Evolutionary conservation across 2,329 filamentous ascomycete species (phyloP).

Genomic region (Biscogniauxia mediterranea): DNA sequence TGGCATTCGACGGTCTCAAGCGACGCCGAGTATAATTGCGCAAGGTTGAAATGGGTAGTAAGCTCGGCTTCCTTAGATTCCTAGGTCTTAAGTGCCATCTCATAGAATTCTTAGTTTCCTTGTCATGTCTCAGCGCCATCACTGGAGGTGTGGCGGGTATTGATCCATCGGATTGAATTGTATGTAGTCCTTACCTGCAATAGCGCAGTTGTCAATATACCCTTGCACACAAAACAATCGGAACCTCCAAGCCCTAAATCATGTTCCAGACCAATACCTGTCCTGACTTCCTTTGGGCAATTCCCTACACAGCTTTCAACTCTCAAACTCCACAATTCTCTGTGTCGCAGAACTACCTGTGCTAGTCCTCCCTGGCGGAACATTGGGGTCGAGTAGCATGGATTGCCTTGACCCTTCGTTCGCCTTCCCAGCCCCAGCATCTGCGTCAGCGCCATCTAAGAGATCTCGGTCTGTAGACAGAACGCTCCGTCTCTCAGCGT

Average conservation of each 20-base stretch:
- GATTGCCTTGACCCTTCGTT: constrained; percentile 31
- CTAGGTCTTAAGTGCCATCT: constrained; percentile 8
- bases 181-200: constrained; percentile 17
- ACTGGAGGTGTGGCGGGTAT: constrained; percentile 2
- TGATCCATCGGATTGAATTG: constrained; percentile 24
- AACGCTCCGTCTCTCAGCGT: constrained; percentile 62
- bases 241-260: constrained; percentile 20
- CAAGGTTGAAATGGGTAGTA: background rate
- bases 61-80: constrained; percentile 6
- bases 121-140: constrained; percentile 23
- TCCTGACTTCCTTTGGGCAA: constrained; percentile 17
- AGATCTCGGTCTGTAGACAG: constrained; percentile 68
- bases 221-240: constrained; percentile 16
- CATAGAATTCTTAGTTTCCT: constrained; percentile 17
- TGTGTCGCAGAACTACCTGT: constrained; percentile 32
- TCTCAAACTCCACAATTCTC: constrained; percentile 48
- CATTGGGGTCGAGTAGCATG: constrained; percentile 28
- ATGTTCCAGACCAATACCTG: constrained; percentile 28
- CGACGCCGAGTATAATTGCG: background rate
- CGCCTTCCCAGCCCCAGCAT: constrained; percentile 50
- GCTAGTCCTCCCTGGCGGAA: constrained; percentile 19
- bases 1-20: background rate
- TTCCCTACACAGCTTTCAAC: constrained; percentile 31
- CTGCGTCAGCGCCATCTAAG: constrained; percentile 71
- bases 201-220: constrained; percentile 19